Percentiles rank a stretch among this genome's conserved stretches.
These are phyloP conservation scores for Podospora comata DNA, from an alignment of 495 filamentous ascomycete genomes.

Conservation along the genomic window DNA sequence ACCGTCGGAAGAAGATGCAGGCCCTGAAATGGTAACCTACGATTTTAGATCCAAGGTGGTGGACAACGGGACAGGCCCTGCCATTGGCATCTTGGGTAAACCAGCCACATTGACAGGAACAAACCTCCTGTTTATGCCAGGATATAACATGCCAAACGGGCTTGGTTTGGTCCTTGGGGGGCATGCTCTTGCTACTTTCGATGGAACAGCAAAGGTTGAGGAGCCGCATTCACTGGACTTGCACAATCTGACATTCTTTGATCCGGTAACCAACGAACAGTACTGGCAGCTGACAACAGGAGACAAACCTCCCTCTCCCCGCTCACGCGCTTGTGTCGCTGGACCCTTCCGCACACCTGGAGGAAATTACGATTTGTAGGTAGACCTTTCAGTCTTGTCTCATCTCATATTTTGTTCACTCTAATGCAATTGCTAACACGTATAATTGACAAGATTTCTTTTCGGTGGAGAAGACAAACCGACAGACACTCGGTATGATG, in stretches of 20 bases:
- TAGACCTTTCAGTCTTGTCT: not conserved
- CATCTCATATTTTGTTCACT: not conserved
- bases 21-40: not conserved
- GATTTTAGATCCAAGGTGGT: not conserved
- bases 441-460: not conserved
- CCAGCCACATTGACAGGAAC: too few relatives aligned
- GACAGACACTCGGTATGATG: not conserved
- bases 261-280: slow-evolving; percentile 5
- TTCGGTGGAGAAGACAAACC: not conserved
- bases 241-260: slow-evolving; percentile 8
- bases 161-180: not conserved
- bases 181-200: not conserved
- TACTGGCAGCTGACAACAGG: slow-evolving; percentile 10
- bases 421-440: not conserved
- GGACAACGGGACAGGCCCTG: not conserved
- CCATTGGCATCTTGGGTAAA: not conserved
- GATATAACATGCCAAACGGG: not conserved
- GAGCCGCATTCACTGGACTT: not conserved
- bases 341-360: not conserved
- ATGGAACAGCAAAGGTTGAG: not conserved
- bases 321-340: not conserved
- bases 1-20: not conserved
- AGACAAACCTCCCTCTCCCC: not conserved
- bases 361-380: not conserved
- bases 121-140: not conserved